phyloP scores from a whole-genome alignment of 1,284 basidiomycete genomes.

The Boletus semigastroideus region DNA sequence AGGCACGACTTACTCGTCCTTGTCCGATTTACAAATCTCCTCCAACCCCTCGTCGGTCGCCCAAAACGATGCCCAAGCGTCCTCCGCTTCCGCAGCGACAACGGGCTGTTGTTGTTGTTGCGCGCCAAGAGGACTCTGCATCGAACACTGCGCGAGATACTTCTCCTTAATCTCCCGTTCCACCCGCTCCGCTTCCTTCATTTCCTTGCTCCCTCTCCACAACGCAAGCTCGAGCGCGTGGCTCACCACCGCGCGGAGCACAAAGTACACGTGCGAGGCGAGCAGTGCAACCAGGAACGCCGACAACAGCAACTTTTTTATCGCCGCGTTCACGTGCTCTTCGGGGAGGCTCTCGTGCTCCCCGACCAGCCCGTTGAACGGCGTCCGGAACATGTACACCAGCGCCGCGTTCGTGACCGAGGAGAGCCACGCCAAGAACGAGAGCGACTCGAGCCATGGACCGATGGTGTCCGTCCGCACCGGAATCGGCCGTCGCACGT shows the following conservation, averaged over 20 bases:
- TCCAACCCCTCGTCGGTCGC: constrained; percentile 26
- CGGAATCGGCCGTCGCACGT: constrained; percentile 84
- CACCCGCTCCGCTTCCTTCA: constrained; percentile 51
- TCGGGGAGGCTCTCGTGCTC: constrained; percentile 3
- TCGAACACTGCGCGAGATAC: constrained; percentile 41
- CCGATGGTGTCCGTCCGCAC: constrained; percentile 88
- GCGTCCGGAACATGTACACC: constrained; percentile 76
- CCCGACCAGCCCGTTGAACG: constrained; percentile 17
- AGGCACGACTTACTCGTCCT: constrained; percentile 18
- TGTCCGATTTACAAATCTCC: constrained; percentile 26
- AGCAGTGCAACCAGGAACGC: constrained; percentile 75
- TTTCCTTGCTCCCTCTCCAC: constrained; percentile 73
- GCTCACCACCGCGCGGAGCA: constrained; percentile 62
- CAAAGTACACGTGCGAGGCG: constrained; percentile 79
- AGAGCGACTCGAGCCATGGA: constrained; percentile 88
- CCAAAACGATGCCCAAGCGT: constrained; percentile 28
- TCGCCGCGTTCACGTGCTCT: constrained; percentile 37
- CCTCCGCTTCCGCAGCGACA: background rate
- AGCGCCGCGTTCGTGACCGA: constrained; percentile 84
- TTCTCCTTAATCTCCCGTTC: constrained; percentile 65
- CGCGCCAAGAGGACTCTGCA: background rate
- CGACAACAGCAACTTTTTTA: constrained; percentile 56
- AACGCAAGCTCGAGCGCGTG: constrained; percentile 71
- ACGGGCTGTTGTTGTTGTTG: background rate
- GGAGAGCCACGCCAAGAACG: constrained; percentile 86